These are phyloP conservation scores for Epichloe brachyelytri DNA, from an alignment of 2,329 filamentous ascomycete genomes.

Conservation along the genomic window DNA sequence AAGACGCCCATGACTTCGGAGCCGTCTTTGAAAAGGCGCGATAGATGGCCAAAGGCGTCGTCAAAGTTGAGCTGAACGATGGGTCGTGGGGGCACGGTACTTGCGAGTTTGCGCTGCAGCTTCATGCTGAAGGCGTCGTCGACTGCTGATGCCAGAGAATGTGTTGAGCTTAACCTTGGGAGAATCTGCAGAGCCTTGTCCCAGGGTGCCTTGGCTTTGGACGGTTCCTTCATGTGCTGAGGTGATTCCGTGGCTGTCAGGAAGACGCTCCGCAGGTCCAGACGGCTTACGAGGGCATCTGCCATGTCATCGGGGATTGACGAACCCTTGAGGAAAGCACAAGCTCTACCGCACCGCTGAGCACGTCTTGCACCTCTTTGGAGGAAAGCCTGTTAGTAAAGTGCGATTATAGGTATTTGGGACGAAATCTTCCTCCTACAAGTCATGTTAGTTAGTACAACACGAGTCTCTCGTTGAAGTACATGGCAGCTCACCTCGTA, in stretches of 20 bases:
- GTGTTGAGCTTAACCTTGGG: constrained; percentile 43
- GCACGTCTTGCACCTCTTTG: constrained; percentile 38
- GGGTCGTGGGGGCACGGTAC: constrained; percentile 83
- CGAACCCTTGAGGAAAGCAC: constrained; percentile 29
- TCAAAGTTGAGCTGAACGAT: constrained; percentile 67
- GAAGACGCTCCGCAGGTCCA: constrained; percentile 54
- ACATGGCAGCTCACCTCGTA: constrained; percentile 54
- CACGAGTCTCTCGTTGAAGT: too few relatives aligned
- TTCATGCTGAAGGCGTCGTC: constrained; percentile 79
- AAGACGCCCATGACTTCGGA: constrained; percentile 55
- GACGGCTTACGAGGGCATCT: constrained; percentile 48
- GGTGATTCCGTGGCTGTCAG: constrained; percentile 40
- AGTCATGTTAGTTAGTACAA: neutral
- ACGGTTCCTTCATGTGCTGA: constrained; percentile 30
- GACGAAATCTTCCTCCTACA: constrained; percentile 87
- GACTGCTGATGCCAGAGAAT: constrained; percentile 49
- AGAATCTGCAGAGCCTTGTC: constrained; percentile 37
- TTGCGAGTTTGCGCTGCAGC: constrained; percentile 81
- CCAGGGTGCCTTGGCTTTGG: constrained; percentile 38
- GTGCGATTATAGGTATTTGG: constrained; percentile 79
- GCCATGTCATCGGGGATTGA: constrained; percentile 27
- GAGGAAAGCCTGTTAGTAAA: constrained; percentile 52
- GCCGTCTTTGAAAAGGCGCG: constrained; percentile 59
- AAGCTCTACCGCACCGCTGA: constrained; percentile 42
- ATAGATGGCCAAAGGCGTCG: constrained; percentile 57